Conservation (phyloP, 1,139 yeast genomes). For the Casaregolazyma lundiana region DNA sequence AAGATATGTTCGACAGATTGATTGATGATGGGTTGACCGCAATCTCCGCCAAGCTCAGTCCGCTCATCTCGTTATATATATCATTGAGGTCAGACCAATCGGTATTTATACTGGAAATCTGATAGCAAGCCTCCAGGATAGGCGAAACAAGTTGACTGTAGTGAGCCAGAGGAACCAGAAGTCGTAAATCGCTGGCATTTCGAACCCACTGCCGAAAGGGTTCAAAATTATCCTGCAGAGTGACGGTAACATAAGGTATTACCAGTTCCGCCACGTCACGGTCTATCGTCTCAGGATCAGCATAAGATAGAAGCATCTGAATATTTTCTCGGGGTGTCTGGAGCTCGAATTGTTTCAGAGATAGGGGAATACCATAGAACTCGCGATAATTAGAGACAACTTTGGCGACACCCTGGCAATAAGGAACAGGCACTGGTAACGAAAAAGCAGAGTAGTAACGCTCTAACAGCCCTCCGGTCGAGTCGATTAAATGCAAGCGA, state of each 20-base stretch:
- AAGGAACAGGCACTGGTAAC: slow-evolving; percentile 17
- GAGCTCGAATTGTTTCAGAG: slow-evolving; percentile 20
- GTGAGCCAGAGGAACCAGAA: slow-evolving; percentile 13
- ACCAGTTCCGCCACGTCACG: slow-evolving; percentile 24
- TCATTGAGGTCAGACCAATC: slow-evolving; percentile 7
- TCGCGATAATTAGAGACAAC: slow-evolving; percentile 21
- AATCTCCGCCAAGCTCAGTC: slow-evolving; percentile 1
- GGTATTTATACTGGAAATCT: neutral
- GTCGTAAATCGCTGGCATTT: slow-evolving; percentile 1
- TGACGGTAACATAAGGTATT: slow-evolving; percentile 20
- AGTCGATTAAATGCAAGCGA: slow-evolving; percentile 23
- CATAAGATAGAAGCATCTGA: slow-evolving; percentile 16
- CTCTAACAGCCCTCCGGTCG: slow-evolving; percentile 19
- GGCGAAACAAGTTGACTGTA: slow-evolving; percentile 10
- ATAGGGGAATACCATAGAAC: slow-evolving; percentile 8
- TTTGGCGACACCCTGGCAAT: slow-evolving; percentile 24
- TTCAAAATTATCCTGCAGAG: slow-evolving; percentile 14
- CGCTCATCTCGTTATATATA: slow-evolving; percentile 6
- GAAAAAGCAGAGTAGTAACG: slow-evolving; percentile 11
- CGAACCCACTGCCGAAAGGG: slow-evolving; percentile 21
- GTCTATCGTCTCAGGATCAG: slow-evolving; percentile 18
- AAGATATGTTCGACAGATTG: neutral
- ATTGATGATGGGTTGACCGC: neutral
- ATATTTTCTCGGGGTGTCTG: slow-evolving; percentile 14
- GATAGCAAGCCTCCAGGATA: slow-evolving; percentile 20